Percentiles rank a stretch among this genome's conserved stretches.
Conservation (phyloP, 768 basidiomycete genomes). For the Rhizopogon vesiculosus region DNA sequence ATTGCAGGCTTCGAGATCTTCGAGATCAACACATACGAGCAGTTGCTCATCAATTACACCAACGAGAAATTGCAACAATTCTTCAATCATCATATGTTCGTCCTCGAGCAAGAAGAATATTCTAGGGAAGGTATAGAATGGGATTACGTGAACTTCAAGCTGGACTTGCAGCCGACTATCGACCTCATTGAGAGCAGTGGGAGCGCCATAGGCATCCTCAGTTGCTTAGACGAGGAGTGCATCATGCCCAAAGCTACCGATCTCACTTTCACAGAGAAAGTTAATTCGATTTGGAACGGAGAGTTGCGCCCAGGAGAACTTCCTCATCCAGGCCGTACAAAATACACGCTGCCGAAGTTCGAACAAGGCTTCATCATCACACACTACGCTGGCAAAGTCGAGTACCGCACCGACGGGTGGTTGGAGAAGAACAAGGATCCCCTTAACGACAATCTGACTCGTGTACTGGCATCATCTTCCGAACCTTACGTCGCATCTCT, state of each 20-base stretch:
- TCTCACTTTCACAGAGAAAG: slow-evolving; percentile 89
- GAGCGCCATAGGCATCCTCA: slow-evolving; percentile 79
- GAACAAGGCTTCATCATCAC: slow-evolving; percentile 93
- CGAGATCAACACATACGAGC: slow-evolving; percentile 92
- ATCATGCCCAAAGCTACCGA: slow-evolving; percentile 99
- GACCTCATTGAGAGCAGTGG: slow-evolving; percentile 89
- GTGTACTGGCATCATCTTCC: slow-evolving; percentile 77
- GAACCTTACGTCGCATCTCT: slow-evolving; percentile 79
- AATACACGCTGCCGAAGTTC: slow-evolving; percentile 85
- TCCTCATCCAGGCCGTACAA: slow-evolving; percentile 70
- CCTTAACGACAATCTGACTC: slow-evolving; percentile 90
- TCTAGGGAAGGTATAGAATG: slow-evolving; percentile 94
- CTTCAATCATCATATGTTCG: slow-evolving; percentile 99
- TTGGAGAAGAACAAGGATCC: slow-evolving; percentile 99
- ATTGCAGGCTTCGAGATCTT: slow-evolving; percentile 99
- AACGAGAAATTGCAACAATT: slow-evolving; percentile 98
- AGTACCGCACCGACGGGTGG: slow-evolving; percentile 96
- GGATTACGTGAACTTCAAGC: slow-evolving; percentile 97
- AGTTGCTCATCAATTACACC: slow-evolving; percentile 97
- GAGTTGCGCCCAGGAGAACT: slow-evolving; percentile 38
- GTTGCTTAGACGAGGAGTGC: slow-evolving; percentile 94
- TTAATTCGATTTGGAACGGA: slow-evolving; percentile 68
- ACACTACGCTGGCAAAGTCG: slow-evolving; percentile 96
- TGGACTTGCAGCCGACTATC: slow-evolving; percentile 97
- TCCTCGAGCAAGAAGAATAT: slow-evolving; percentile 98